Conservation (phyloP, 805 yeast species). For the Soucietia sequanensis region DNA sequence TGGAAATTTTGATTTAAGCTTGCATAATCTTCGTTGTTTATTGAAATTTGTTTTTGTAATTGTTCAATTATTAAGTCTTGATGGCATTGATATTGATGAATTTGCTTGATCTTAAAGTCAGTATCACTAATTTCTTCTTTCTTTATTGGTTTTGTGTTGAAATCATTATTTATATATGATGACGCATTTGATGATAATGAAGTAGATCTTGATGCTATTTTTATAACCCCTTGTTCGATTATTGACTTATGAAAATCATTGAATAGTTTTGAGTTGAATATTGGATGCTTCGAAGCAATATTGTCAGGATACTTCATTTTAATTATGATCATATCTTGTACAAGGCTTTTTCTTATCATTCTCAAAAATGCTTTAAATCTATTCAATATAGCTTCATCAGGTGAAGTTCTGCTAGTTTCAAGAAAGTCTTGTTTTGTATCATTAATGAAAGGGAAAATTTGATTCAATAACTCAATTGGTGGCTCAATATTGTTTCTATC, state of each 20-base stretch:
- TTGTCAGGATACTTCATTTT: slow-evolving; percentile 19
- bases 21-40: slow-evolving; percentile 11
- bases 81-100: not conserved
- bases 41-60: slow-evolving; percentile 13
- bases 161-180: too few relatives aligned
- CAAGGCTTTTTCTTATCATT: slow-evolving; percentile 19
- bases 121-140: not conserved
- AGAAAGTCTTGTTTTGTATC: slow-evolving; percentile 6
- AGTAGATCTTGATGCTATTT: not conserved
- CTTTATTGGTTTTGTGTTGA: not conserved
- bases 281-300: slow-evolving; percentile 21
- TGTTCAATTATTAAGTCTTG: slow-evolving; percentile 2
- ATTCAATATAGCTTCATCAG: not conserved
- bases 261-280: slow-evolving; percentile 20
- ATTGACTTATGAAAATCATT: slow-evolving; percentile 12
- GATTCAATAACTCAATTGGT: slow-evolving; percentile 20
- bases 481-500: slow-evolving; percentile 20
- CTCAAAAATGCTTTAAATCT: slow-evolving; percentile 12
- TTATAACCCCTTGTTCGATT: slow-evolving; percentile 7
- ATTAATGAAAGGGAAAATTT: slow-evolving; percentile 29
- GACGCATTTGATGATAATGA: not conserved
- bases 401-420: slow-evolving; percentile 3
- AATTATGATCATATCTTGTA: slow-evolving; percentile 31
- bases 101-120: not conserved
- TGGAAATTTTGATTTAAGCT: slow-evolving; percentile 9